A percentile compares a stretch with the other conserved stretches of the same genome.
Evolutionary conservation across 371 early-diverging fungal species (phyloP).

Genomic region (Mortierella sp.): DNA sequence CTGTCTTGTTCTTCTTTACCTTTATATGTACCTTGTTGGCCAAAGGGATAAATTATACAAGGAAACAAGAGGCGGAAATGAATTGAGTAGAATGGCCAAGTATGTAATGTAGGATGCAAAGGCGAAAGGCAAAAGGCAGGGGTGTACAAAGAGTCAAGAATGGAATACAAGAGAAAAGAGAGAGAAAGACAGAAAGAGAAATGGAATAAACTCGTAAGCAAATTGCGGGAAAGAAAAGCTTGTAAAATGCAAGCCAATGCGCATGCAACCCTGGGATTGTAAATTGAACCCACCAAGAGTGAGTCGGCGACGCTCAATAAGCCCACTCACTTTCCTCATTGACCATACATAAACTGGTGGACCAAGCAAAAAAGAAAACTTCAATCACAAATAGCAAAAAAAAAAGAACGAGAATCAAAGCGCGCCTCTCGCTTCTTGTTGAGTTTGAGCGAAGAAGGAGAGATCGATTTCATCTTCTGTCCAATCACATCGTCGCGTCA

Average conservation of each 20-base stretch:
- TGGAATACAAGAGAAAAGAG: not conserved
- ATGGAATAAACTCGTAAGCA: not conserved
- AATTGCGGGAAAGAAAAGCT: not conserved
- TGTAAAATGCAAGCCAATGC: not conserved
- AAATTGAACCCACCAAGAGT: not conserved
- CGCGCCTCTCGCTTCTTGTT: not conserved
- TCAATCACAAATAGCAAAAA: too few relatives aligned
- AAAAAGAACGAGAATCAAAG: not conserved
- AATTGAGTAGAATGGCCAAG: not conserved
- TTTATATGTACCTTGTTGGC: slow-evolving; percentile 4
- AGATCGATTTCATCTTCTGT: not conserved
- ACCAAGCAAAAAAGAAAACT: not conserved
- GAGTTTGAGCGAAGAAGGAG: not conserved
- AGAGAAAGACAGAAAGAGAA: not conserved
- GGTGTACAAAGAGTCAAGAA: not conserved
- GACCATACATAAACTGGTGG: not conserved
- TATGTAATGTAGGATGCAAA: not conserved
- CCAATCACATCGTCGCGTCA: not conserved
- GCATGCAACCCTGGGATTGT: not conserved
- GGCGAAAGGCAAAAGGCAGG: not conserved
- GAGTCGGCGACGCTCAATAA: not conserved
- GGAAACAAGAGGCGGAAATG: not conserved
- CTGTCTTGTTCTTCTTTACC: not conserved
- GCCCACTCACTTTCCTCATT: not conserved
- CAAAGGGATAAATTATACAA: not conserved